Conservation (phyloP, 2,329 filamentous ascomycete species). For the Aureobasidium subglaciale region DNA sequence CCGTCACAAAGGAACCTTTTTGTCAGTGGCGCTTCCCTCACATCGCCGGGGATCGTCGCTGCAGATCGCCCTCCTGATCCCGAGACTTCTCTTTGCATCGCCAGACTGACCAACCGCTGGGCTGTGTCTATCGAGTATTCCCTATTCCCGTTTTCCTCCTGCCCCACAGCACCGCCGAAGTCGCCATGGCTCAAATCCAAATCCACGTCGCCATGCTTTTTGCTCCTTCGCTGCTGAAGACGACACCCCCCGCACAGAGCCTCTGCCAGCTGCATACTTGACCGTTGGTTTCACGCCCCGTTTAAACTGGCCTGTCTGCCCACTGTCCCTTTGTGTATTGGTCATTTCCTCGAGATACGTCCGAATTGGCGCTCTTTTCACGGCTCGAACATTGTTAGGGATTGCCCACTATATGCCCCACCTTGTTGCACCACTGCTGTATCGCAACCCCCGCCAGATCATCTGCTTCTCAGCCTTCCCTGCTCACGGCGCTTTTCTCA, state of each 20-base stretch:
- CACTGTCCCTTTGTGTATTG: not conserved
- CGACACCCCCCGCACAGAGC: constrained; percentile 1
- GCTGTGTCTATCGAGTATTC: not conserved
- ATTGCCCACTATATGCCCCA: not conserved
- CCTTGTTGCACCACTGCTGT: not conserved
- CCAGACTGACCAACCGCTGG: not conserved
- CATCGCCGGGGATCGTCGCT: not conserved
- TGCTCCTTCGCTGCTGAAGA: not conserved
- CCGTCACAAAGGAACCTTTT: not conserved
- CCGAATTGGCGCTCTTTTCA: not conserved
- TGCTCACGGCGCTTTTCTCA: not conserved
- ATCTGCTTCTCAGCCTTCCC: not conserved
- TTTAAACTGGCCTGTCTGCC: not conserved
- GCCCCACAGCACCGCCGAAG: not conserved
- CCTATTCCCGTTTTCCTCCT: not conserved
- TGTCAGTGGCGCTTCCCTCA: not conserved
- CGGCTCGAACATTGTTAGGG: constrained; percentile 4
- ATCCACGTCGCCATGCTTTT: not conserved
- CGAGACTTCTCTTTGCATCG: not conserved
- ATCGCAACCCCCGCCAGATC: constrained; percentile 9
- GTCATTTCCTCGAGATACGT: not conserved
- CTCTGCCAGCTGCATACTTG: constrained; percentile 5
- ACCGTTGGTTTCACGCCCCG: not conserved
- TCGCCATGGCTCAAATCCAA: not conserved
- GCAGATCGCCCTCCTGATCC: not conserved